These are phyloP conservation scores for Adiantum capillusveneris DNA, from an alignment of 75 land plant genomes.

Conservation along the genomic window DNA sequence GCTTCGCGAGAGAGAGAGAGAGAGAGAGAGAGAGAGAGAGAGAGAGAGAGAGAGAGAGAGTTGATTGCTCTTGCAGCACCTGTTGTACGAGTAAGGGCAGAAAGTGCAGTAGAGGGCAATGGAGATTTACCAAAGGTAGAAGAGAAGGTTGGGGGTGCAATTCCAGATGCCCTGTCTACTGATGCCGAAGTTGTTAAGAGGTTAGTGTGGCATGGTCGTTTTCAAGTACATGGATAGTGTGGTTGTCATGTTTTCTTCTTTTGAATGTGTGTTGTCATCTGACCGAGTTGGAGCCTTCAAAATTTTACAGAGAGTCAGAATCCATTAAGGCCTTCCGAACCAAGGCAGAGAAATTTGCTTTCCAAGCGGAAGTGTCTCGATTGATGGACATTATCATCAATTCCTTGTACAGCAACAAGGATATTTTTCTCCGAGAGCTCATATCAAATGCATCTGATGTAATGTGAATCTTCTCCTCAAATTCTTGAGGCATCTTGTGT, in stretches of 20 bases:
- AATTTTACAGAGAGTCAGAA: slow-evolving; percentile 71
- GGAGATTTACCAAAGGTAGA: slow-evolving; percentile 69
- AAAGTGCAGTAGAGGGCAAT: slow-evolving; percentile 27
- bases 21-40: not conserved
- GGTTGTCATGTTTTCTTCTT: not conserved
- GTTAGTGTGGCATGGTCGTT: slow-evolving; percentile 17
- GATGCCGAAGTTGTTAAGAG: slow-evolving; percentile 92
- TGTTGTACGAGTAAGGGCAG: slow-evolving; percentile 9
- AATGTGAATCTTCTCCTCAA: slow-evolving; percentile 8
- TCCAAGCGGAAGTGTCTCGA: slow-evolving; percentile 98
- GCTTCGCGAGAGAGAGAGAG: not conserved
- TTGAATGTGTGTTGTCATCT: too few relatives aligned
- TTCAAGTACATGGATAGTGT: not conserved
- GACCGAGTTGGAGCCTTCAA: not conserved
- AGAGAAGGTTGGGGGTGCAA: slow-evolving; percentile 72
- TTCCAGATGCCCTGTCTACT: slow-evolving; percentile 78
- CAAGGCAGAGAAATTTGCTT: slow-evolving; percentile 84
- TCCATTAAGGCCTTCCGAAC: slow-evolving; percentile 58
- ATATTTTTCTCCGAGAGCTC: slow-evolving; percentile 88
- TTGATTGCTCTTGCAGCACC: slow-evolving; percentile 10
- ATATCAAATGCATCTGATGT: slow-evolving; percentile 99
- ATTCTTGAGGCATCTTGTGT: not conserved
- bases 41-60: not conserved
- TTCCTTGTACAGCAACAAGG: slow-evolving; percentile 97
- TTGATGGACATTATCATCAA: slow-evolving; percentile 98